Percentiles rank a stretch among this genome's conserved stretches.
Evolutionary conservation across 257 asterid species (phyloP).

Genomic region (Galeopsis tetrahit): DNA sequence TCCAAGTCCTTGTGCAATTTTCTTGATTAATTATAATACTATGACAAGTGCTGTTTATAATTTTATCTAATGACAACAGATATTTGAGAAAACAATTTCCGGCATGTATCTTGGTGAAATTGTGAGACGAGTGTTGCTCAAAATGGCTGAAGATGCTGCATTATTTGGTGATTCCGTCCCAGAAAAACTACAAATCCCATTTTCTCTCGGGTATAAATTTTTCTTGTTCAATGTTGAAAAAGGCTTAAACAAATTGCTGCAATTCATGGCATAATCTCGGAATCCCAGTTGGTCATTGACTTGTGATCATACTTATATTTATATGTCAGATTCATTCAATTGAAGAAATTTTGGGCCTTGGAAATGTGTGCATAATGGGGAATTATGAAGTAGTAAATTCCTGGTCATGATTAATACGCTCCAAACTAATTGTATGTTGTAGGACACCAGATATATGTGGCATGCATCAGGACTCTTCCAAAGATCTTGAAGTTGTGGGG

Average conservation of each 20-base stretch:
- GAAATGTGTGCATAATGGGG: background rate
- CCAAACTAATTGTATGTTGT: slow-evolving; percentile 29
- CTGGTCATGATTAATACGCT: slow-evolving; percentile 11
- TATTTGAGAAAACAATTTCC: slow-evolving; percentile 79
- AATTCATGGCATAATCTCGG: background rate
- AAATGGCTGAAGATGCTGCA: slow-evolving; percentile 60
- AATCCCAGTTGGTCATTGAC: background rate
- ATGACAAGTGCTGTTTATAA: background rate
- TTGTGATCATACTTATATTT: background rate
- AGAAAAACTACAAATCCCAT: slow-evolving; percentile 59
- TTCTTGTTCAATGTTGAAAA: background rate
- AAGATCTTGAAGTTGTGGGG: slow-evolving; percentile 65
- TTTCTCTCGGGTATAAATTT: slow-evolving; percentile 53
- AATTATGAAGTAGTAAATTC: background rate
- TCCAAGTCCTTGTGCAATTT: background rate
- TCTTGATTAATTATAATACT: background rate
- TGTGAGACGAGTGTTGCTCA: slow-evolving; percentile 65
- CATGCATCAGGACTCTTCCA: slow-evolving; percentile 76
- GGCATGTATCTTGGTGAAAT: slow-evolving; percentile 93
- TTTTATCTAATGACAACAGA: slow-evolving; percentile 43
- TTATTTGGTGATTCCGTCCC: slow-evolving; percentile 60
- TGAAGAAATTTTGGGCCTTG: background rate
- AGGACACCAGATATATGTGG: slow-evolving; percentile 80
- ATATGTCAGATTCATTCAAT: background rate
- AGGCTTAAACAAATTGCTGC: background rate